Conservation (phyloP, 306 rosid species). For the Corylus americana region DNA sequence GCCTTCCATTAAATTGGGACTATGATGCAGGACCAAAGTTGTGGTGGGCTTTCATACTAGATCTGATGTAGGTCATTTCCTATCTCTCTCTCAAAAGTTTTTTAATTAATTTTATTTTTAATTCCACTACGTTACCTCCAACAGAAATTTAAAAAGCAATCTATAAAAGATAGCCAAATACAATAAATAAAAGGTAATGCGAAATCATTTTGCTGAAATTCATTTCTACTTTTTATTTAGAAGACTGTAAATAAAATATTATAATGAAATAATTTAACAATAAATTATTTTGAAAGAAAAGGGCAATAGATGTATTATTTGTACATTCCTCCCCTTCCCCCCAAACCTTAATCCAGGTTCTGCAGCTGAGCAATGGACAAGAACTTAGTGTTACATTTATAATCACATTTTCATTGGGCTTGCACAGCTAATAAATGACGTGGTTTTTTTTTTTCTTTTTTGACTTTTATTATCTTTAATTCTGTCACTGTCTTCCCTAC, state of each 20-base stretch:
- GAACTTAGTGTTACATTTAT: background rate
- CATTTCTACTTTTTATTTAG: background rate
- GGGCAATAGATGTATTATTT: background rate
- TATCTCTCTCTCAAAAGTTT: too few species aligned
- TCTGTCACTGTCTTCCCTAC: constrained; percentile 5
- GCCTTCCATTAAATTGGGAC: too few species aligned
- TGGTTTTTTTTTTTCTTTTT: constrained; percentile 13
- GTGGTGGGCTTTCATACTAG: too few species aligned
- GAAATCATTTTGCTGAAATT: background rate
- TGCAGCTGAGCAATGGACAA: background rate
- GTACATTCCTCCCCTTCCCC: background rate
- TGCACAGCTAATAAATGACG: background rate
- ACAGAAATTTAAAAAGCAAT: background rate
- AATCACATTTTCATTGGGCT: background rate
- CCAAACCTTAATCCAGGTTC: background rate
- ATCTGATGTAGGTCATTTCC: too few species aligned
- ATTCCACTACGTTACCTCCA: too few species aligned
- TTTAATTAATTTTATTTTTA: background rate
- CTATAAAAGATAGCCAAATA: background rate
- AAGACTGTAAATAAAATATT: background rate
- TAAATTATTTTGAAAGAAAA: background rate
- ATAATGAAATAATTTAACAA: background rate
- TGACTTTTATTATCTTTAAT: constrained; percentile 6
- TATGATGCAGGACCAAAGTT: too few species aligned
- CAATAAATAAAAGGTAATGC: background rate